phyloP scores from a whole-genome alignment of 2,329 filamentous ascomycete genomes.

The Calycina herbarum region DNA sequence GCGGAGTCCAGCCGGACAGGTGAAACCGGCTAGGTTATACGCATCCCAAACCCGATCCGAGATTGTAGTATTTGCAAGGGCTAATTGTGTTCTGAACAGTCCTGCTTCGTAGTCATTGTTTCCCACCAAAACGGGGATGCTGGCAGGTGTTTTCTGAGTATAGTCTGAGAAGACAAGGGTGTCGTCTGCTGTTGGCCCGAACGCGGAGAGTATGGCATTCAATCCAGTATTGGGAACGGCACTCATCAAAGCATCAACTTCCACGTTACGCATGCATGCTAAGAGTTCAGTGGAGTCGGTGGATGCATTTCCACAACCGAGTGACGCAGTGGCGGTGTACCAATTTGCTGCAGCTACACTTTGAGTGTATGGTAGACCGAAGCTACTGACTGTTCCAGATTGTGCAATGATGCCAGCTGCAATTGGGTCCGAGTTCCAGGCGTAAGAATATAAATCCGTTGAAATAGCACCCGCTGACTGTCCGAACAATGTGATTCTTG shows the following conservation, averaged over 20 bases:
- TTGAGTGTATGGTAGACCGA: slow-evolving; percentile 32
- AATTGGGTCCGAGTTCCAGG: slow-evolving; percentile 31
- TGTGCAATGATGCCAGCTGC: slow-evolving; percentile 24
- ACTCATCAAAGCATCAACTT: slow-evolving; percentile 14
- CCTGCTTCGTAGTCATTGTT: slow-evolving; percentile 35
- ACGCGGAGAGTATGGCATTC: slow-evolving; percentile 16
- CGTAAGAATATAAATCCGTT: slow-evolving; percentile 35
- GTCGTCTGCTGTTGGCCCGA: slow-evolving; percentile 23
- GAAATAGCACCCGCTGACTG: slow-evolving; percentile 58
- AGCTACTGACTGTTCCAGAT: slow-evolving; percentile 26
- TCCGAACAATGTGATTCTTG: slow-evolving; percentile 54
- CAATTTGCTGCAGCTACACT: slow-evolving; percentile 20
- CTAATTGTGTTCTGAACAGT: slow-evolving; percentile 26
- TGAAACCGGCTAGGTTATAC: slow-evolving; percentile 31
- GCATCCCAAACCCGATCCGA: slow-evolving; percentile 26
- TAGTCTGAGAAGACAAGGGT: slow-evolving; percentile 22
- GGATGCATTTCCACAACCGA: slow-evolving; percentile 26
- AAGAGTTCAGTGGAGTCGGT: slow-evolving; percentile 18
- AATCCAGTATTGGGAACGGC: slow-evolving; percentile 21
- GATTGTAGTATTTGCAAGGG: slow-evolving; percentile 8
- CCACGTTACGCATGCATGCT: slow-evolving; percentile 19
- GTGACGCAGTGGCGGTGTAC: slow-evolving; percentile 17
- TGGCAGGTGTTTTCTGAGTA: slow-evolving; percentile 21
- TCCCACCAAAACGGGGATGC: slow-evolving; percentile 30
- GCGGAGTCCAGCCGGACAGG: slow-evolving; percentile 30